Base-by-base conservation (phyloP, 2,329 filamentous ascomycete species). In the Aureobasidium mangrovei region DNA sequence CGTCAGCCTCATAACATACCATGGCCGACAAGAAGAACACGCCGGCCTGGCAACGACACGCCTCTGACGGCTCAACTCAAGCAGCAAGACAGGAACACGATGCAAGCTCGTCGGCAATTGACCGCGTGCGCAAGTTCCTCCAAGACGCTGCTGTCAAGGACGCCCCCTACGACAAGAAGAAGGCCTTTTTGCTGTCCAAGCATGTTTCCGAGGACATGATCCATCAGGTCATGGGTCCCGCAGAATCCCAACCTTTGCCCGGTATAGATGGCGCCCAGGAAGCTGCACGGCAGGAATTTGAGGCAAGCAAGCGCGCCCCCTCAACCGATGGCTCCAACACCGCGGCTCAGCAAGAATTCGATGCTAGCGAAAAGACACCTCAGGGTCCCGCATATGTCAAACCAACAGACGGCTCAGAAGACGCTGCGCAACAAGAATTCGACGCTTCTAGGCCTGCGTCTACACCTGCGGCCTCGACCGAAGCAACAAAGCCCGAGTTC, bases 41-140 rank as follows among this genome's bases (percentile, higher is more conserved):
- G 24, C 67, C 67, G 29, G 59, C 64, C 12, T 69, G 67, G 67
- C 67, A 69, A 56, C 64, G 61, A 2, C 53, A 42, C 24, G 38
- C 29, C 31, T 42, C 43, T 29, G 43, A 54, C 10, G 35, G 24
- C 7, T 46, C 51, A 12, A 24, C 8, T 12, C 41, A 45, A 54
- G 42, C 51, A 8, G 33, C 51, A 1, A 46, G 3, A 6, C 31
- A 56, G 42, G 57, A 55, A 38, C 35, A 45, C 31, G 45, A 56
- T 51, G 42, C 51, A 7, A 54, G 9, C 31, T 3, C 29, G 24
- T 33, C 53, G 4, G 35, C 43, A 8, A 41, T 87, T 35, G 81
- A 88, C 12, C 81, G 89, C 64, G 89, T 90, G 29, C 77, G 79
- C 41, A 80, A 76, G 52, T 96, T 95, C 65, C 77, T 96, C 3